These are phyloP conservation scores for Amborella trichopoda DNA, from an alignment of 164 flowering plant genomes.

Conservation along the genomic window DNA sequence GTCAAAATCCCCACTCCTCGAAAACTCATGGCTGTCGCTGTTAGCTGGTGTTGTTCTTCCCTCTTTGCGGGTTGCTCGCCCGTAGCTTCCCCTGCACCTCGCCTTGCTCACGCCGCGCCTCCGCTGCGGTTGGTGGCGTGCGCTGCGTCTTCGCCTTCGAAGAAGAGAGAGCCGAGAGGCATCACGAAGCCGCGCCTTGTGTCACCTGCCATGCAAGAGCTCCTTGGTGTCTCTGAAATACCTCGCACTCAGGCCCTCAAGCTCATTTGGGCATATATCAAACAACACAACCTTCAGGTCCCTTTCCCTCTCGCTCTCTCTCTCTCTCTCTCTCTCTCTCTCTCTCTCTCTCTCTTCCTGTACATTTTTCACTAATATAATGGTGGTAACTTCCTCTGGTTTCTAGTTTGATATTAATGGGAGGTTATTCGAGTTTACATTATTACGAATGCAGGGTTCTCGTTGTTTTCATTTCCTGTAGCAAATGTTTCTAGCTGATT, in stretches of 20 bases:
- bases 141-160: slow-evolving; percentile 11
- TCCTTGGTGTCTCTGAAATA: slow-evolving; percentile 63
- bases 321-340: neutral
- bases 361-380: neutral
- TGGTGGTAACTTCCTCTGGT: too few species aligned
- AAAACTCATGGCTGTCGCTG: too few species aligned
- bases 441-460: neutral
- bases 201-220: slow-evolving; percentile 68
- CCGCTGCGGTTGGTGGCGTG: too few species aligned
- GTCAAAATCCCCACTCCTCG: too few species aligned
- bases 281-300: slow-evolving; percentile 78
- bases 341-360: neutral
- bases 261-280: slow-evolving; percentile 87
- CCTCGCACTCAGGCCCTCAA: slow-evolving; percentile 88
- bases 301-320: neutral
- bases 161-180: slow-evolving; percentile 49
- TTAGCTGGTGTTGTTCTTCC: too few species aligned
- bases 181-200: slow-evolving; percentile 66
- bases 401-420: too few species aligned
- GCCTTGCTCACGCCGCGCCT: too few species aligned
- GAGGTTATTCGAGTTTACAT: neutral
- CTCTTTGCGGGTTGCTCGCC: too few species aligned
- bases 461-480: too few species aligned
- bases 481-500: too few species aligned
- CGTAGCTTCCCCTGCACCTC: too few species aligned